Base-by-base conservation (phyloP, 495 filamentous ascomycete species). In the Xeromyces bisporus region DNA sequence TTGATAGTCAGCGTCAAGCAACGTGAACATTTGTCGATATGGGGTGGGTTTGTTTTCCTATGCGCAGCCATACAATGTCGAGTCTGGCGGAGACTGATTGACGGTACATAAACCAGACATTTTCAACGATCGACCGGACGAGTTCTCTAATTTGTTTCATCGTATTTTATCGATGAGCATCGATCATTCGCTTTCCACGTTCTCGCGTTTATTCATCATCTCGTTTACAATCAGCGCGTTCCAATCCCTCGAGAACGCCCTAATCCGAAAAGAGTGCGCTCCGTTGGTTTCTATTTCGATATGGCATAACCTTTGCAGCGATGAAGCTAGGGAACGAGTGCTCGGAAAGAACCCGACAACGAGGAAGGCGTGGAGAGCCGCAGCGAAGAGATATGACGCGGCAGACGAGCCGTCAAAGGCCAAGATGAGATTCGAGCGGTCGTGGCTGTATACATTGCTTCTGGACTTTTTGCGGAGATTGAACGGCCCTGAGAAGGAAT, bases 261-360 rank as follows among this genome's bases (percentile, higher is more conserved):
- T 93, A 29, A 79, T 96, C 17, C 70, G 89, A 28, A 96, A 92
- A 47, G 87, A 99, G 60, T 94, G 87, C 55, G 91, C 85, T 25
- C 81, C 89, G 7, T 62, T 99, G 23, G 87, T 99, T 25, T 85
- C 82, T 0, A 92, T 99, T 41, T 79, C 81, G 1, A 80, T 91
- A 42, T 96, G 89, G 89, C 80, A 93, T 42, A 87, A 92, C 42
- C 56, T 99, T 17, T 78, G 78, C 13, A 80, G 68, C 36, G 73
- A 79, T 12, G 56, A 65, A 17, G 69, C 71, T 24, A 66, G 81
- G 36, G 75, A 84, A 31, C 58, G 52, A 26, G 66, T 71, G 23
- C 63, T 96, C 29, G 69, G 77, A 20, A 73, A 79, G 37, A 67
- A 71, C 20, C 50, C 69, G 4, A 73, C 77, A 26, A 55, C 85